Base-by-base conservation (phyloP, 2,329 filamentous ascomycete genomes). In the Endocalyx cinctus region DNA sequence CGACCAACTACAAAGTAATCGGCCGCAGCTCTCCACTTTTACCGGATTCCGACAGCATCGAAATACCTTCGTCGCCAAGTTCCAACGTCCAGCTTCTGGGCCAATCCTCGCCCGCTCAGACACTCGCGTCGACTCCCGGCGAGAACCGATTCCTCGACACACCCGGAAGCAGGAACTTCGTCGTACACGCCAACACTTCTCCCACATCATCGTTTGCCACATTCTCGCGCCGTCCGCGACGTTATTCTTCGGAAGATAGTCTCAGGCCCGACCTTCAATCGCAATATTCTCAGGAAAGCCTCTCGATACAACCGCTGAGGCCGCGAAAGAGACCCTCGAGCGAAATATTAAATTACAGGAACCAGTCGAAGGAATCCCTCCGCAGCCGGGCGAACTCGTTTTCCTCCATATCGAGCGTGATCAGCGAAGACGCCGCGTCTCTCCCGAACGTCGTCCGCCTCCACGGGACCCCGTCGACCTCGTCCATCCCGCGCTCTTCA, bases 231-330 rank as follows among this genome's bases (percentile, higher is more conserved):
- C 40, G 42, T 14, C 42, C 50, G 12, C 43, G 39, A 16, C 48
- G 43, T 17, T 43, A 49, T 48, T 59, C 34, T 18, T 63, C 65
- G 17, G 51, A 53, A 35, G 54, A 63, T 27, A 59, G 57, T 15
- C 48, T 55, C 17, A 40, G 51, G 6, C 57, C 46, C 15, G 48
- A 51, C 20, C 41, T 59, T 2, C 62, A 61, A 5, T 58, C 60
- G 14, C 65, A 68, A 35, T 80, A 73, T 49, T 81, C 78, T 0
- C 74, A 75, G 42, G 77, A 81, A 47, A 81, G 76, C 41, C 60
- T 82, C 18, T 48, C 74, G 10, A 72, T 81, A 11, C 63, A 72
- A 7, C 76, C 77, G 0, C 57, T 82, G 13, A 63, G 66, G 28
- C 66, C 72, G 7, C 56, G 57, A 33, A 67, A 62, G 47, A 63